phyloP scores from a whole-genome alignment of 257 asterid genomes.

The Parsonsia alboflavescens region DNA sequence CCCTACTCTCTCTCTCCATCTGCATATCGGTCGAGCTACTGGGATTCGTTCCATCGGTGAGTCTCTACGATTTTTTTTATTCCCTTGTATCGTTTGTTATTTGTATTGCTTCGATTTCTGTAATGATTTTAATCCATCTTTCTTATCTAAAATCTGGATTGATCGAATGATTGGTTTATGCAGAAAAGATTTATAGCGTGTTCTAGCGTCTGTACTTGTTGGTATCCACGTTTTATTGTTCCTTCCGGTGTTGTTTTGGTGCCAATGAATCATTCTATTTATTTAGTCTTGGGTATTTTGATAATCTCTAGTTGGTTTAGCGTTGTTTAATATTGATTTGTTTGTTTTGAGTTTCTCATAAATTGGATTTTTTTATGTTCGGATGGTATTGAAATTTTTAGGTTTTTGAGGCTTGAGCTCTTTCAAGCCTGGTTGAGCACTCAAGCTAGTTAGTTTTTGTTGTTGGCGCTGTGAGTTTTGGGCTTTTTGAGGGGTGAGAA shows the following conservation, averaged over 20 bases:
- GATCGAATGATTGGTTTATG: neutral
- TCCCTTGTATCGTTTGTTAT: neutral
- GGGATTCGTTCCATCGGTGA: slow-evolving; percentile 15
- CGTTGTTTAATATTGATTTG: neutral
- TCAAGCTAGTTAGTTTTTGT: neutral
- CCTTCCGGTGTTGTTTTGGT: neutral
- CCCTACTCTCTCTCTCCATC: slow-evolving; percentile 14
- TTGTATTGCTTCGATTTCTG: neutral
- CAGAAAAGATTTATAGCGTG: neutral
- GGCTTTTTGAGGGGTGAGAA: neutral
- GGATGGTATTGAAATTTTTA: neutral
- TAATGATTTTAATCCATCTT: neutral
- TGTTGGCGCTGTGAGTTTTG: neutral
- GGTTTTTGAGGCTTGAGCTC: neutral
- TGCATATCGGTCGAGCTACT: neutral
- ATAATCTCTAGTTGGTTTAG: neutral
- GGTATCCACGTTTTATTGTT: neutral
- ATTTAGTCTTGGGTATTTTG: neutral
- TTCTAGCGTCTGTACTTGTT: neutral
- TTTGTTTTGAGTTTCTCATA: neutral
- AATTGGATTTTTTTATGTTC: neutral
- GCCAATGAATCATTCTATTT: neutral
- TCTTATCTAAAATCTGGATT: neutral
- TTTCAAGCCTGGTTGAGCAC: too few species aligned
- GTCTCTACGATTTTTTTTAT: neutral